Evolutionary conservation across 208 protist genomes (phyloP).

Genomic region (Sergeia podlipaevii): DNA sequence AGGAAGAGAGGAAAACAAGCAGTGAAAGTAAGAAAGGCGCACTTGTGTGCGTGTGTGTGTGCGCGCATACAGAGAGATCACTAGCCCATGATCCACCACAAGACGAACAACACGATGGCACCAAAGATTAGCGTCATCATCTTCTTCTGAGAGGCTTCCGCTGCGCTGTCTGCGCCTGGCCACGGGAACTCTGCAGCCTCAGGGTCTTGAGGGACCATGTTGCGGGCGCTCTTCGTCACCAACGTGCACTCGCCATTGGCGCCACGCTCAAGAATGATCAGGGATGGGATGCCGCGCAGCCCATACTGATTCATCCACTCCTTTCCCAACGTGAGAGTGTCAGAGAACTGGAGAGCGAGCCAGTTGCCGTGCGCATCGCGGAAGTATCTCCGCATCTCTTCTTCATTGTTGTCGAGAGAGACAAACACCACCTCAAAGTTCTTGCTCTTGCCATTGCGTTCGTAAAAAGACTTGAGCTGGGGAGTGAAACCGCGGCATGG

Average conservation of each 20-base stretch:
- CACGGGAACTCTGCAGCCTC: conserved; percentile 20
- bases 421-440: conserved; percentile 64
- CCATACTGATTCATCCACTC: conserved; percentile 1
- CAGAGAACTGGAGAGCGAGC: conserved; percentile 22
- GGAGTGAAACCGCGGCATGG: conserved; percentile 73
- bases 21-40: too few species aligned
- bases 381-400: conserved; percentile 33
- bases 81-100: too few species aligned
- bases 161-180: conserved; percentile 14
- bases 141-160: too few species aligned
- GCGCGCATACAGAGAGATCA: too few species aligned
- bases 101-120: too few species aligned
- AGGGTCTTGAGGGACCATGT: neutral
- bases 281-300: conserved; percentile 9
- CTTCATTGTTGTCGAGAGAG: conserved; percentile 39
- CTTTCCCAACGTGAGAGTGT: conserved; percentile 1
- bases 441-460: conserved; percentile 19
- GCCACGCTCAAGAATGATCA: conserved; percentile 10
- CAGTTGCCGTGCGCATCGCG: conserved; percentile 28
- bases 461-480: conserved; percentile 45
- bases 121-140: too few species aligned
- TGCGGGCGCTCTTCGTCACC: neutral
- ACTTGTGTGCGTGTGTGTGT: too few species aligned
- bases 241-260: neutral
- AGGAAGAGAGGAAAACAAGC: too few species aligned